Evolutionary conservation across 495 filamentous ascomycete genomes (phyloP).

Genomic region (Penicillium paradoxum): DNA sequence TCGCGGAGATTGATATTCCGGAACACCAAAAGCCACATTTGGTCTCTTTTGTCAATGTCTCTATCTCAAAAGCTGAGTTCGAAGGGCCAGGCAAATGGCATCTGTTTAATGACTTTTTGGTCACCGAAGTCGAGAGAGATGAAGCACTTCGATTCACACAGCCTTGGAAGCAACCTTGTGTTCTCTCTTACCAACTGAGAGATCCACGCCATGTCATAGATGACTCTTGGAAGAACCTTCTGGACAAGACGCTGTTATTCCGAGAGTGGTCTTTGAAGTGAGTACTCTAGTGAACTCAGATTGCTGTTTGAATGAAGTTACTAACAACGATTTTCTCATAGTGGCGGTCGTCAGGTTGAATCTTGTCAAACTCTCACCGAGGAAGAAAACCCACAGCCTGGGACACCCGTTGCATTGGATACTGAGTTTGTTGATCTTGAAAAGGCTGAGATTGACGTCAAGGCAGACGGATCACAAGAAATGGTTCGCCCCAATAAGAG

Average conservation of each 20-base stretch:
- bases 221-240: slow-evolving; percentile 73
- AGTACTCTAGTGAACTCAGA: slow-evolving; percentile 12
- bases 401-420: slow-evolving; percentile 81
- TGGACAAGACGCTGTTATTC: slow-evolving; percentile 82
- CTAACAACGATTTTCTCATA: slow-evolving; percentile 10
- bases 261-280: slow-evolving; percentile 62
- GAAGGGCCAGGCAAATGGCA: slow-evolving; percentile 70
- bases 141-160: slow-evolving; percentile 86
- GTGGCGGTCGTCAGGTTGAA: slow-evolving; percentile 35
- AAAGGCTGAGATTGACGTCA: slow-evolving; percentile 87
- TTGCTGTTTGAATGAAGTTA: neutral
- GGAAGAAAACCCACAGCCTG: slow-evolving; percentile 60
- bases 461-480: slow-evolving; percentile 80
- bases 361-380: slow-evolving; percentile 56
- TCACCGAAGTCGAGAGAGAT: slow-evolving; percentile 67
- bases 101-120: slow-evolving; percentile 95
- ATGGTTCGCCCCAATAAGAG: slow-evolving; percentile 79
- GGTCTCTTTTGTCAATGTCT: slow-evolving; percentile 85
- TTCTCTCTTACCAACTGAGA: slow-evolving; percentile 80
- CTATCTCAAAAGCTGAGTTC: slow-evolving; percentile 56
- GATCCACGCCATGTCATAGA: slow-evolving; percentile 68
- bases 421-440: slow-evolving; percentile 92
- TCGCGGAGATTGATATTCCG: slow-evolving; percentile 79
- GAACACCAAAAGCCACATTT: slow-evolving; percentile 84
- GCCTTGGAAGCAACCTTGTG: slow-evolving; percentile 84